phyloP scores from a whole-genome alignment of 108 stramenopile species.

The Pseudonitzschia pungens region DNA sequence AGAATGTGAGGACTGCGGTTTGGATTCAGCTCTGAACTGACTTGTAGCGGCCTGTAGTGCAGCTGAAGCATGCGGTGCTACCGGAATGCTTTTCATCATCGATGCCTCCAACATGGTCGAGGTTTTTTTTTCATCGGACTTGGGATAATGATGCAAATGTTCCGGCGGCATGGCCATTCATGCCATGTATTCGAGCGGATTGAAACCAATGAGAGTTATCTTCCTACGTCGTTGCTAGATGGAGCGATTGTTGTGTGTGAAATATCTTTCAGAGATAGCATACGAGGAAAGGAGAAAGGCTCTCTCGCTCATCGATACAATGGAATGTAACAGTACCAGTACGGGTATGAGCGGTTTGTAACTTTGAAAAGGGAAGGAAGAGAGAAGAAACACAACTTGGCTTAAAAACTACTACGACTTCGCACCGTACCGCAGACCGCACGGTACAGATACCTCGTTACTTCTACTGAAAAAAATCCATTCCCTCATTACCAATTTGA shows the following conservation, averaged over 20 bases:
- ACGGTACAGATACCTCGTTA: too few species aligned
- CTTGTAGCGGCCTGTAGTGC: not conserved
- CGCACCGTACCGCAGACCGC: too few species aligned
- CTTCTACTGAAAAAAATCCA: too few species aligned
- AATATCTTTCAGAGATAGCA: too few species aligned
- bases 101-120: constrained; percentile 1
- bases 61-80: not conserved
- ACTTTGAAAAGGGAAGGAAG: too few species aligned
- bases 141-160: constrained; percentile 5
- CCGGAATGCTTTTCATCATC: not conserved
- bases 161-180: constrained; percentile 11
- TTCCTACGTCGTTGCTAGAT: not conserved
- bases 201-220: not conserved
- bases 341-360: too few species aligned
- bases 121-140: not conserved
- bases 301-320: too few species aligned
- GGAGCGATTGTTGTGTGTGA: not conserved
- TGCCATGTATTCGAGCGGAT: not conserved
- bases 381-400: too few species aligned
- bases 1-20: not conserved
- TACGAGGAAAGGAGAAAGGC: too few species aligned
- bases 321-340: too few species aligned
- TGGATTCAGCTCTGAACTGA: not conserved
- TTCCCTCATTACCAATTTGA: too few species aligned
- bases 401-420: too few species aligned